A percentile compares a stretch with the other conserved stretches of the same genome.
These are phyloP conservation scores for Lasiodiplodia gonubiensis DNA, from an alignment of 2,329 filamentous ascomycete genomes.

Conservation along the genomic window DNA sequence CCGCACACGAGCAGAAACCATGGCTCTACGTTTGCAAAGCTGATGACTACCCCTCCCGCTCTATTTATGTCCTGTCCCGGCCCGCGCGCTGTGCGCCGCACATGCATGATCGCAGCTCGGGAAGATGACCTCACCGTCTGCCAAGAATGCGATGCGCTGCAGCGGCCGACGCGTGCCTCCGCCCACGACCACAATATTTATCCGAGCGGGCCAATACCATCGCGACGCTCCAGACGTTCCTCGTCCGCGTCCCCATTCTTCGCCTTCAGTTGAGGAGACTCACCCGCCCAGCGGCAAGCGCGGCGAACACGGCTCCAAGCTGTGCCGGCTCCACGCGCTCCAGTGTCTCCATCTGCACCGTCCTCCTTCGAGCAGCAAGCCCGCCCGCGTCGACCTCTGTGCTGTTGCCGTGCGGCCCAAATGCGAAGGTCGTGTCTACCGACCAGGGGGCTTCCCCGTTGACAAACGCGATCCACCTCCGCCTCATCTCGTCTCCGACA, in stretches of 20 bases:
- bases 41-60: slow-evolving; percentile 14
- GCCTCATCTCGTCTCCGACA: slow-evolving; percentile 47
- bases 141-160: slow-evolving; percentile 19
- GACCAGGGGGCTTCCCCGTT: slow-evolving; percentile 47
- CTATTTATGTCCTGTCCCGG: slow-evolving; percentile 14
- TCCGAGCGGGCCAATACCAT: slow-evolving; percentile 10
- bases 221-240: neutral
- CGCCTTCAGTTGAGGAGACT: slow-evolving; percentile 39
- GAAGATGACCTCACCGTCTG: slow-evolving; percentile 13
- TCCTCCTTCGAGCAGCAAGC: slow-evolving; percentile 43
- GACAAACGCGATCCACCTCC: slow-evolving; percentile 50
- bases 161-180: slow-evolving; percentile 7
- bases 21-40: slow-evolving; percentile 13
- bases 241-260: slow-evolving; percentile 6
- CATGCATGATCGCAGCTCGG: slow-evolving; percentile 3
- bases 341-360: slow-evolving; percentile 40
- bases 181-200: slow-evolving; percentile 22
- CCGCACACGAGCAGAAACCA: slow-evolving; percentile 3
- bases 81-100: slow-evolving; percentile 10
- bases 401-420: slow-evolving; percentile 49
- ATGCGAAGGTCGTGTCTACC: slow-evolving; percentile 41
- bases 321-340: slow-evolving; percentile 38
- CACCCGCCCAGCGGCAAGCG: slow-evolving; percentile 49
- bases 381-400: slow-evolving; percentile 41
- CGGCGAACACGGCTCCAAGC: slow-evolving; percentile 41